These are phyloP conservation scores for Malassezia equina DNA, from an alignment of 1,284 basidiomycete genomes.

Conservation along the genomic window DNA sequence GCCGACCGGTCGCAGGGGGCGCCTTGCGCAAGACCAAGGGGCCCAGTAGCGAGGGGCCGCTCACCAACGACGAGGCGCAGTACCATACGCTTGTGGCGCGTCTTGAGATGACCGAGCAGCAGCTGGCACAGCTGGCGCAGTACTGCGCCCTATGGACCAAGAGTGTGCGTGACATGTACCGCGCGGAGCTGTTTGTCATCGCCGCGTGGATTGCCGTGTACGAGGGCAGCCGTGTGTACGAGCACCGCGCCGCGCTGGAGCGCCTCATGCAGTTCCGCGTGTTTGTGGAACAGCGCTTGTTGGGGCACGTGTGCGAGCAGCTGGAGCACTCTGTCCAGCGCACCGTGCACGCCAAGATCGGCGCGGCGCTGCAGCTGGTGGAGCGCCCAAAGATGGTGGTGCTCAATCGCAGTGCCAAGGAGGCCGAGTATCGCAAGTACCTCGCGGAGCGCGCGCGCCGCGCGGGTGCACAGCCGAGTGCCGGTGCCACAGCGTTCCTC, in stretches of 20 bases:
- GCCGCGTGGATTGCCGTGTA: constrained; percentile 28
- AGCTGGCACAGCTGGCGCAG: constrained; percentile 19
- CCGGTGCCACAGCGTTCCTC: constrained; percentile 45
- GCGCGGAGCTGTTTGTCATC: constrained; percentile 22
- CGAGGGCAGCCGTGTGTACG: not conserved
- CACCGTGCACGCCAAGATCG: constrained; percentile 29
- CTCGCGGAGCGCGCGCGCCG: constrained; percentile 20
- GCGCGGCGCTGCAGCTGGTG: constrained; percentile 38
- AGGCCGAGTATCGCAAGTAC: constrained; percentile 45
- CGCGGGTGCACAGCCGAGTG: constrained; percentile 25
- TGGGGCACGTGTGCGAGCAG: constrained; percentile 21
- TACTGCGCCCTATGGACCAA: constrained; percentile 26
- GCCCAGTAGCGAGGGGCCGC: constrained; percentile 22
- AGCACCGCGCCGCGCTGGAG: constrained; percentile 12
- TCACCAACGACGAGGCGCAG: constrained; percentile 21
- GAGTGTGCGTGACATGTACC: constrained; percentile 21
- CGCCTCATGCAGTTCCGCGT: constrained; percentile 20
- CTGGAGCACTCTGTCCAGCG: constrained; percentile 25
- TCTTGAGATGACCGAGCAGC: constrained; percentile 22
- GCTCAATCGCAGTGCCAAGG: constrained; percentile 45
- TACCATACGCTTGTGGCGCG: constrained; percentile 24
- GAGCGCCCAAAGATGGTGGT: constrained; percentile 37
- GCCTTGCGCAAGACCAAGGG: constrained; percentile 31
- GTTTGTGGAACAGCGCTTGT: constrained; percentile 18
- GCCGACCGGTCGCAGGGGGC: constrained; percentile 23